A percentile compares a stretch with the other conserved stretches of the same genome.
These are phyloP conservation scores for Paecilomyces variotii DNA, from an alignment of 2,329 filamentous ascomycete species.

Conservation along the genomic window DNA sequence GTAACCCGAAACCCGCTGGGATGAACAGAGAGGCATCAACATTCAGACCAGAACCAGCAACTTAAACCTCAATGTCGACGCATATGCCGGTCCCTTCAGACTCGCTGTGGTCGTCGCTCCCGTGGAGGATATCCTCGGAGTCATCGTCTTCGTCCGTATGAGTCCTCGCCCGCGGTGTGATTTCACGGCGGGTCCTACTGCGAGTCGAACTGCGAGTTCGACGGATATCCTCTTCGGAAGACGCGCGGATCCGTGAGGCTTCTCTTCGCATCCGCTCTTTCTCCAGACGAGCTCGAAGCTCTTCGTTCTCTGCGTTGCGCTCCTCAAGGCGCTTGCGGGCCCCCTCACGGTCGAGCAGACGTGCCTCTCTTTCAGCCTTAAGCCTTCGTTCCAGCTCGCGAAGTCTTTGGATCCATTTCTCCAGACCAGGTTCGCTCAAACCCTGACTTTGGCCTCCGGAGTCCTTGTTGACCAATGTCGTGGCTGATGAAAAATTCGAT, in stretches of 20 bases:
- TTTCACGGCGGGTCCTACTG: background rate
- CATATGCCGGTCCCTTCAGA: constrained; percentile 30
- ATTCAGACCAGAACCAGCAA: background rate
- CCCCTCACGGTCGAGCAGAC: constrained; percentile 74
- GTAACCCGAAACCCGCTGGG: background rate
- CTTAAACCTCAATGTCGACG: constrained; percentile 30
- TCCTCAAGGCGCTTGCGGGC: constrained; percentile 74
- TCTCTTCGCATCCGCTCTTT: constrained; percentile 40
- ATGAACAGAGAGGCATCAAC: background rate
- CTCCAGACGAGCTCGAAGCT: constrained; percentile 58
- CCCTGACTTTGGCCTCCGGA: constrained; percentile 16
- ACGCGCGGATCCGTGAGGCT: background rate
- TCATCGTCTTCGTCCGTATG: background rate
- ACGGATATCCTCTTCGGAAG: background rate
- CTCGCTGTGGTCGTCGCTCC: constrained; percentile 26
- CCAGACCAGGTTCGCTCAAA: constrained; percentile 44
- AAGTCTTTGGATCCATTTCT: constrained; percentile 76
- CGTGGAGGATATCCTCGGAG: constrained; percentile 5
- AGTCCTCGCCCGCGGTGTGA: background rate
- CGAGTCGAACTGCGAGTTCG: background rate
- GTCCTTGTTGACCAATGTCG: constrained; percentile 20
- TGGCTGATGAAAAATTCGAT: constrained; percentile 23
- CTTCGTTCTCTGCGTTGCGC: constrained; percentile 64
- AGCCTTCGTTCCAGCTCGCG: constrained; percentile 82
- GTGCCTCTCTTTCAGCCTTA: constrained; percentile 80